Base-by-base conservation (phyloP, 2,329 filamentous ascomycete genomes). In the Curvularia eragrostidis region DNA sequence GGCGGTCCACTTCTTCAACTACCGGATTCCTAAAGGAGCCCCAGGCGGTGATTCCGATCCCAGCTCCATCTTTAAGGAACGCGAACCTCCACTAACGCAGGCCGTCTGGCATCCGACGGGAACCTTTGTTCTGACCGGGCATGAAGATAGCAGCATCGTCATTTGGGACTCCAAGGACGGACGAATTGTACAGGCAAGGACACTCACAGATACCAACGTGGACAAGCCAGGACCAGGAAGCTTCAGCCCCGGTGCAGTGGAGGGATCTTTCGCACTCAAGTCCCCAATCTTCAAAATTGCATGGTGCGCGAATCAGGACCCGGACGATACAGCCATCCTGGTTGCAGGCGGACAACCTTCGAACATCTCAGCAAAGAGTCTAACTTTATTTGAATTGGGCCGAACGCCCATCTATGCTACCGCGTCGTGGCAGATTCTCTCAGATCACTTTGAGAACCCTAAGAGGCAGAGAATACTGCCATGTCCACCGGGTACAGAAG, bases 131-230 rank as follows among this genome's bases (percentile, higher is more conserved):
- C 74, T 95, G 64, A 96, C 92, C 0, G 91, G 89, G 1, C 91
- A 97, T 71, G 93, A 97, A 54, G 95, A 99, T 73, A 89, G 90
- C 32, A 97, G 91, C 67, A 80, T 99, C 46, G 94, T 96, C 0
- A 90, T 98, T 66, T 99, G 94, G 93, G 95, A 99, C 75, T 82
- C 90, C 0, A 96, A 93, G 69, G 94, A 98, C 71, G 92, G 91
- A 7, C 87, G 91, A 55, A 81, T 96, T 36, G 80, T 99, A 6
- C 87, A 92, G 82, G 93, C 94, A 3, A 84, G 95, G 67, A 97
- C 91, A 0, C 77, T 97, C 30, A 86, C 89, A 54, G 87, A 91
- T 55, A 85, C 85, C 3, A 85, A 91, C 67, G 81, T 98, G 53
- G 85, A 97, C 66, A 85, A 89, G 61, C 87, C 89, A 2, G 82